These are phyloP conservation scores for Poa pratensis DNA, from an alignment of 176 grass and related monocot genomes.

Conservation along the genomic window DNA sequence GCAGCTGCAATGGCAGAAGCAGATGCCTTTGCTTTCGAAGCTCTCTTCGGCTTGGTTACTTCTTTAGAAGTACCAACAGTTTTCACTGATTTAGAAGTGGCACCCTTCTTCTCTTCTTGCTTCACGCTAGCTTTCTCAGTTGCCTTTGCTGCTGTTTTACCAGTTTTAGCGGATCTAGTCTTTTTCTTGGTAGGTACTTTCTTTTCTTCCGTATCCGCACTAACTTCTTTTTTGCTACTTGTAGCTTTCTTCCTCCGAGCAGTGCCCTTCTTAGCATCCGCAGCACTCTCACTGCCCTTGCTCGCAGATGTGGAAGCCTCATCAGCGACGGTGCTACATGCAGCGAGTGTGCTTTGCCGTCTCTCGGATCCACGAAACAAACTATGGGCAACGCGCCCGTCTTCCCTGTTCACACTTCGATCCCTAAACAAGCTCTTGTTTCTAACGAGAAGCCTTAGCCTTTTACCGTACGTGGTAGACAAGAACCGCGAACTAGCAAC, in stretches of 20 bases:
- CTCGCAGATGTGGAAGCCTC: constrained; percentile 41
- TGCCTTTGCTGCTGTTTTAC: constrained; percentile 53
- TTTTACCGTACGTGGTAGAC: constrained; percentile 43
- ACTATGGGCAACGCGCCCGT: constrained; percentile 35
- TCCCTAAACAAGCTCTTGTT: constrained; percentile 39
- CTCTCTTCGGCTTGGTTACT: constrained; percentile 45
- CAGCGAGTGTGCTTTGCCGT: constrained; percentile 44
- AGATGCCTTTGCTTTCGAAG: constrained; percentile 60
- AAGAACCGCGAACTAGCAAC: constrained; percentile 41
- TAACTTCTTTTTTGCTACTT: constrained; percentile 44
- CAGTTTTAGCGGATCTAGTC: constrained; percentile 45
- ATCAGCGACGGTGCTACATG: constrained; percentile 39
- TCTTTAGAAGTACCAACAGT: constrained; percentile 42
- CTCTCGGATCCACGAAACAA: constrained; percentile 54
- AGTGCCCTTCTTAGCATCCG: constrained; percentile 19
- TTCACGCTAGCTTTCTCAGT: constrained; percentile 17
- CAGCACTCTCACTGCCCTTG: constrained; percentile 13
- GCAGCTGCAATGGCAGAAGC: constrained; percentile 21
- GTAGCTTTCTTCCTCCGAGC: constrained; percentile 32
- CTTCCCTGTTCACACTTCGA: constrained; percentile 30
- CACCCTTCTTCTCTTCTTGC: constrained; percentile 43
- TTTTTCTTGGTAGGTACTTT: constrained; percentile 52
- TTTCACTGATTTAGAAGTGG: constrained; percentile 41
- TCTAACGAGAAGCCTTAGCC: constrained; percentile 30
- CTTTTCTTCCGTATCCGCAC: constrained; percentile 47